These are phyloP conservation scores for Saturnispora ahearnii DNA, from an alignment of 805 yeast species.

Conservation along the genomic window DNA sequence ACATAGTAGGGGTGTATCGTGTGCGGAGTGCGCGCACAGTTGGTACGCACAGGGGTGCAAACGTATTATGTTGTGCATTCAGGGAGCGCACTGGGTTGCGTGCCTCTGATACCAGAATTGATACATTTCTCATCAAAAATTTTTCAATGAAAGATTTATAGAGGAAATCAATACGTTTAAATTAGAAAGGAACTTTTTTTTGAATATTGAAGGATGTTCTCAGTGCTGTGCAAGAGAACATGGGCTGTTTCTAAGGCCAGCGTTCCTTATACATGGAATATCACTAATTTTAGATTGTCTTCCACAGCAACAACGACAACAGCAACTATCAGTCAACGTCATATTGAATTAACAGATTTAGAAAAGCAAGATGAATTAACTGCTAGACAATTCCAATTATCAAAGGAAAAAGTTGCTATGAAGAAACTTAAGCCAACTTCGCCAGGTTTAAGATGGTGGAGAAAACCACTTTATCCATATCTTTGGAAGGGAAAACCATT, in stretches of 20 bases:
- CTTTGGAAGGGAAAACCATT: conserved; percentile 81
- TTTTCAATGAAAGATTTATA: no score
- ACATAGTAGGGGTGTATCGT: no score
- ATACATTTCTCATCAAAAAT: no score
- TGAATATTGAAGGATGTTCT: neutral
- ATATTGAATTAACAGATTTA: conserved; percentile 52
- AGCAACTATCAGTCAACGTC: conserved; percentile 20
- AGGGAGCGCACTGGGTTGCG: no score
- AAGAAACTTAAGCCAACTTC: conserved; percentile 72
- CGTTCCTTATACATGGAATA: neutral
- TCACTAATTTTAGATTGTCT: conserved; percentile 12
- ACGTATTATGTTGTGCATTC: no score
- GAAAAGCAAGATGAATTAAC: conserved; percentile 71
- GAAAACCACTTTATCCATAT: conserved; percentile 80
- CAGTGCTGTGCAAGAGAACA: conserved; percentile 1
- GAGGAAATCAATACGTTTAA: no score
- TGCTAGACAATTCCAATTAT: conserved; percentile 62
- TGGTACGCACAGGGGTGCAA: no score
- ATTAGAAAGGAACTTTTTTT: no score
- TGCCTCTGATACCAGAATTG: no score
- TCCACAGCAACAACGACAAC: conserved; percentile 2
- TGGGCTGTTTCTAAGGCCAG: neutral
- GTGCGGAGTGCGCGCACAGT: neutral
- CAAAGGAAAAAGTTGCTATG: conserved; percentile 61
- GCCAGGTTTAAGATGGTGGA: conserved; percentile 84